Percentiles rank a stretch among this genome's conserved stretches.
Conservation (phyloP, 495 filamentous ascomycete genomes). For the Aspergillus leporis region DNA sequence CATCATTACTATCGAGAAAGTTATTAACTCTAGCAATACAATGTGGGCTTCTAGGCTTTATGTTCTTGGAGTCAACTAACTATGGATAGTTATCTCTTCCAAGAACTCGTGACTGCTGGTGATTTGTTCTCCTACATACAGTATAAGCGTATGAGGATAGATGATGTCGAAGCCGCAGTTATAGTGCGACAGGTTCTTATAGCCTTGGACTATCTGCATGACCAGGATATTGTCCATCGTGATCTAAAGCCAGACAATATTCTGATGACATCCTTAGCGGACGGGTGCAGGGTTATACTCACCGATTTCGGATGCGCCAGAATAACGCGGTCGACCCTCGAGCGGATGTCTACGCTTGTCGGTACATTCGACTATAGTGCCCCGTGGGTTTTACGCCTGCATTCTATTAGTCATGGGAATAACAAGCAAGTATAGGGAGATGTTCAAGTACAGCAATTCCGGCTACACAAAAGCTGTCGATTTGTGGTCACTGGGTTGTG, state of each 20-base stretch:
- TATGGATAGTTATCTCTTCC: slow-evolving; percentile 60
- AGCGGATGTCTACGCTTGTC: slow-evolving; percentile 60
- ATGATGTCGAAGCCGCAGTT: slow-evolving; percentile 52
- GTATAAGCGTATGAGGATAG: slow-evolving; percentile 43
- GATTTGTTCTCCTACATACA: slow-evolving; percentile 65
- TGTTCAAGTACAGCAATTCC: slow-evolving; percentile 24
- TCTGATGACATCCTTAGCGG: slow-evolving; percentile 53
- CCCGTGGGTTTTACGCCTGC: slow-evolving; percentile 59
- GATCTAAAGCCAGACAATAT: slow-evolving; percentile 75
- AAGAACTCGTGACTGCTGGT: slow-evolving; percentile 63
- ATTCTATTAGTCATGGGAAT: slow-evolving; percentile 4
- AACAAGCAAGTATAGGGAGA: slow-evolving; percentile 45
- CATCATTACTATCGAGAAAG: slow-evolving; percentile 56
- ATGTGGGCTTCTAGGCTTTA: slow-evolving; percentile 44
- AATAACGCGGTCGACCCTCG: slow-evolving; percentile 29
- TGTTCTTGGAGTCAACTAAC: background rate
- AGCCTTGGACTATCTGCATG: slow-evolving; percentile 62
- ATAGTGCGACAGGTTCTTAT: slow-evolving; percentile 61
- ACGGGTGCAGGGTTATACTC: slow-evolving; percentile 60
- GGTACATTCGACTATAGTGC: slow-evolving; percentile 69
- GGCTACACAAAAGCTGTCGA: slow-evolving; percentile 65
- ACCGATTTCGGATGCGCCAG: slow-evolving; percentile 73
- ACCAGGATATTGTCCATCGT: slow-evolving; percentile 57
- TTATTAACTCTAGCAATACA: slow-evolving; percentile 48
- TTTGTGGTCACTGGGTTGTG: slow-evolving; percentile 61